Evolutionary conservation across 257 asterid genomes (phyloP), one percentile per base, ranked within the genome.

Genomic region (Ballota nigra): DNA sequence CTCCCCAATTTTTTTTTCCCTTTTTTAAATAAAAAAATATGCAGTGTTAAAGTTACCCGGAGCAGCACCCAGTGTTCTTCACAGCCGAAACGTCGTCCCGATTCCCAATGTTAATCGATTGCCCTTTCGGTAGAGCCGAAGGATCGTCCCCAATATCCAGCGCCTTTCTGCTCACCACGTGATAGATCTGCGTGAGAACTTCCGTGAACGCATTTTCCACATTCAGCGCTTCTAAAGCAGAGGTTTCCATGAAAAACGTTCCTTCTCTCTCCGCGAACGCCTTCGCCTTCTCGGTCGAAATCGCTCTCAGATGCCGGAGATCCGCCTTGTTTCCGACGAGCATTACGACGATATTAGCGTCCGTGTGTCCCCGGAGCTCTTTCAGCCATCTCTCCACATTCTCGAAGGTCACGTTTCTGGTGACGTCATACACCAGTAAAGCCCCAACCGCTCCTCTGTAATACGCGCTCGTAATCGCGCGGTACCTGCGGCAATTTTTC

Each of bases 401-500:
- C 47, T 91, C 91, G 13, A 82, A 88, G 4, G 97, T 86, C 77
- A 88, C 92, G 4, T 89, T 85, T 0, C 96, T 92, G 0, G 96
- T 88, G 23, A 91, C 92, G 52, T 91, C 96, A 13, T 91, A 91
- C 23, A 91, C 97, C 0, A 91, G 81, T 13, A 91, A 70, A 1
- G 97, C 96, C 4, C 97, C 96, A 0, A 91, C 95, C 0, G 96
- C 97, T 41, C 97, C 97, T 77, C 97, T 73, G 73, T 91, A 91
- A 70, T 91, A 91, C 2, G 97, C 97, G 12, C 96, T 91, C 5
- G 97, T 88, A 69, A 91, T 91, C 8, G 97, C 97, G 0, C 97
- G 96, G 79, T 91, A 90, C 96, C 97, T 90, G 24, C 52, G 7
- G 19, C 13, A 11, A 0, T 41, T 41, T 43, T 43, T 9, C 12